Conservation (phyloP, 495 filamentous ascomycete genomes). For the Letharia columbiana region DNA sequence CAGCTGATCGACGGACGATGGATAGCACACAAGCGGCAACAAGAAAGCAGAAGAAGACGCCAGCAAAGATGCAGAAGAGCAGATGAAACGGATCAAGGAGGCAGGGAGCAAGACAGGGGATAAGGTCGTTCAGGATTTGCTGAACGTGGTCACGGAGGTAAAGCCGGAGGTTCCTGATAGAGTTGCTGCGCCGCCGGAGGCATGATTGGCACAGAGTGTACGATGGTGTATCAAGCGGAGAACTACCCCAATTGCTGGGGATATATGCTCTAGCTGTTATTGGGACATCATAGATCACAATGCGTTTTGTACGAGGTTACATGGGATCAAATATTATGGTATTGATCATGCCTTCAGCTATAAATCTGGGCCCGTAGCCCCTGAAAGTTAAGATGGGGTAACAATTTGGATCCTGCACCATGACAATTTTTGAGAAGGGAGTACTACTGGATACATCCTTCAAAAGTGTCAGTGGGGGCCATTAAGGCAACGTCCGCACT, state of each 20-base stretch:
- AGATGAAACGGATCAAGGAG: slow-evolving; percentile 72
- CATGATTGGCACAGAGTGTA: slow-evolving; percentile 11
- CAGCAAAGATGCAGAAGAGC: slow-evolving; percentile 66
- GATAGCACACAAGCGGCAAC: slow-evolving; percentile 76
- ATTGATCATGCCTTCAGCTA: background rate
- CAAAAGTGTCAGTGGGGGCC: slow-evolving; percentile 19
- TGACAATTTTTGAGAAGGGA: slow-evolving; percentile 11
- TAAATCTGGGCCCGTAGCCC: background rate
- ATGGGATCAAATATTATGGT: background rate
- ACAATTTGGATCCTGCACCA: slow-evolving; percentile 19
- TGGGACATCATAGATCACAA: background rate
- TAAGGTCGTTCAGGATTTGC: slow-evolving; percentile 70
- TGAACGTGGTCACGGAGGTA: slow-evolving; percentile 69
- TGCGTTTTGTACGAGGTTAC: background rate
- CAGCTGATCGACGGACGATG: background rate
- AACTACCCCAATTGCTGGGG: background rate
- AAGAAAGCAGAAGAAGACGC: slow-evolving; percentile 82
- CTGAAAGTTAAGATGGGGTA: slow-evolving; percentile 13
- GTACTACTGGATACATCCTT: slow-evolving; percentile 16
- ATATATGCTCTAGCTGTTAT: background rate
- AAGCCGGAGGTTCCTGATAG: slow-evolving; percentile 60
- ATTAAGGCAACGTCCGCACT: background rate
- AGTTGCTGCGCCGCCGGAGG: slow-evolving; percentile 29
- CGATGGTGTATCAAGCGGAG: slow-evolving; percentile 4
- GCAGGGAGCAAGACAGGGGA: slow-evolving; percentile 69